Conservation (phyloP, 2,329 filamentous ascomycete species). For the Macrophomina pseudophaseolina region DNA sequence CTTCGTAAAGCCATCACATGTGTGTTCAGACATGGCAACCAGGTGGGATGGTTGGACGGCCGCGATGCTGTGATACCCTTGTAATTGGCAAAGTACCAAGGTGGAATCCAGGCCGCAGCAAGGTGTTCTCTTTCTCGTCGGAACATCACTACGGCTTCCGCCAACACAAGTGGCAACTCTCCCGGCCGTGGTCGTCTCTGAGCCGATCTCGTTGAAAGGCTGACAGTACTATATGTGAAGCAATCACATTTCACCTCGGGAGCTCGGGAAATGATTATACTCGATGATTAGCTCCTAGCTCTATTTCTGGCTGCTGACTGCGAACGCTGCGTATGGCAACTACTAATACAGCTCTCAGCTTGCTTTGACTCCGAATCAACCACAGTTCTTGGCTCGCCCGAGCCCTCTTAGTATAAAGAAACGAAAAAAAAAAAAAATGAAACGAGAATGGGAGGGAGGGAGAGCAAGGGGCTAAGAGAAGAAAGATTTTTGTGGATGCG, state of each 20-base stretch:
- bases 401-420: neutral
- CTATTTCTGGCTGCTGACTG: constrained; percentile 18
- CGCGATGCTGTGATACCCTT: too few relatives aligned
- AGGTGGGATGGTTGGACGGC: too few relatives aligned
- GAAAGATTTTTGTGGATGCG: constrained; percentile 11
- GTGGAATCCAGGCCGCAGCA: too few relatives aligned
- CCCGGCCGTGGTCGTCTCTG: too few relatives aligned
- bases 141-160: too few relatives aligned
- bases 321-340: constrained; percentile 19
- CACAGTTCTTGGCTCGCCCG: neutral
- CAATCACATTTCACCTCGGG: neutral
- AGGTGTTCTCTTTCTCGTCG: too few relatives aligned
- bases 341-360: constrained; percentile 19
- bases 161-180: too few relatives aligned
- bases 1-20: too few relatives aligned
- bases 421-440: neutral
- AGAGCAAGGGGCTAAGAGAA: neutral
- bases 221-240: too few relatives aligned
- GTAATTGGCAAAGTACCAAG: too few relatives aligned
- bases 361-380: neutral
- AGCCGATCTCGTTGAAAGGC: too few relatives aligned
- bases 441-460: neutral
- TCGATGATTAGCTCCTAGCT: constrained; percentile 21
- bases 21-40: too few relatives aligned
- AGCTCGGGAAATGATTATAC: neutral